phyloP scores from a whole-genome alignment of 2,329 filamentous ascomycete genomes.

The Paramyrothecium roridum region DNA sequence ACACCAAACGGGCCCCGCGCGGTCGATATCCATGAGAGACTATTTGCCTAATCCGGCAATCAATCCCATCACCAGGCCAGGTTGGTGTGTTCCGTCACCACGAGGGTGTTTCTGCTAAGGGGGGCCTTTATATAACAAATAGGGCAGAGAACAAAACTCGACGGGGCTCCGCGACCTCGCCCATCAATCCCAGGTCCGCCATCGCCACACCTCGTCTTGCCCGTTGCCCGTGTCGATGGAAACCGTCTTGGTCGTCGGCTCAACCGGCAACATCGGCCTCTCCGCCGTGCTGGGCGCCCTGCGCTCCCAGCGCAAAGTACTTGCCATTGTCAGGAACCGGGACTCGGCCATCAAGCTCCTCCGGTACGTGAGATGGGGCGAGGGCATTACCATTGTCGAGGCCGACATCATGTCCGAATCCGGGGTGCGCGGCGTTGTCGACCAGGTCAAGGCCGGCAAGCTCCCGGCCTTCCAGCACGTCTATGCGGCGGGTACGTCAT shows the following conservation, averaged over 20 bases:
- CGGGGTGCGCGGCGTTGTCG: conserved; percentile 28
- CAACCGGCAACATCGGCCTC: conserved; percentile 35
- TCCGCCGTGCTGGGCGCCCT: conserved; percentile 26
- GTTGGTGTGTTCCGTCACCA: too few relatives aligned
- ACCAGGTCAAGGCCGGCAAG: conserved; percentile 26
- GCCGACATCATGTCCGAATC: conserved; percentile 25
- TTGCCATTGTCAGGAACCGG: conserved; percentile 33
- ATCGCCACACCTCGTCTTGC: too few relatives aligned
- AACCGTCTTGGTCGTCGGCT: conserved; percentile 33
- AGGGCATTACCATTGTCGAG: conserved; percentile 26
- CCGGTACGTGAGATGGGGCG: conserved; percentile 19
- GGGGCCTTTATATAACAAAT: too few relatives aligned
- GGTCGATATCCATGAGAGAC: too few relatives aligned
- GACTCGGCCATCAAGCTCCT: conserved; percentile 28
- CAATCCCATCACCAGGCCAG: too few relatives aligned
- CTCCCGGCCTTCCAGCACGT: conserved; percentile 35
- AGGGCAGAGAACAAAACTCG: too few relatives aligned
- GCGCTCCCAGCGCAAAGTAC: conserved; percentile 22
- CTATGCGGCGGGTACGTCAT: conserved; percentile 22
- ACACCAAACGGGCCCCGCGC: too few relatives aligned
- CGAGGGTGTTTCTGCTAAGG: too few relatives aligned
- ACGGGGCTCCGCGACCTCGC: too few relatives aligned
- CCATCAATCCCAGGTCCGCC: too few relatives aligned
- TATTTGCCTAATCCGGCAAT: too few relatives aligned
- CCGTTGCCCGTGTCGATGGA: conserved; percentile 9